Base-by-base conservation (phyloP, 1,284 basidiomycete genomes). In the Takashimella tepidaria region DNA sequence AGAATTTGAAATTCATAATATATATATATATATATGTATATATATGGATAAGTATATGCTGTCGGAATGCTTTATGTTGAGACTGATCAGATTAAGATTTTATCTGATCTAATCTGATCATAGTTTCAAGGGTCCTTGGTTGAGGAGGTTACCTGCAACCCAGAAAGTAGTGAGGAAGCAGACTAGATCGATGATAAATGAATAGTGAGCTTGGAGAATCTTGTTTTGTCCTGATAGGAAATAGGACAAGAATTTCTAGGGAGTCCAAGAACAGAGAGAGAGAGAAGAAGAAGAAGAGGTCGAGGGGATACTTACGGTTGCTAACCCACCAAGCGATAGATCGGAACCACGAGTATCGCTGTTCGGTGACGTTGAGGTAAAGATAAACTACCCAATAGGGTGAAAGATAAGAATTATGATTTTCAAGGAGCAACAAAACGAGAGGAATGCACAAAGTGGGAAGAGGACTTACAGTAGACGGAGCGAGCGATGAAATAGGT, bases 401-500 rank as follows among this genome's bases (percentile, higher is more conserved):
- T 16, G 22, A 4, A 27, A 4, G n/a, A n/a, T n/a, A n/a, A n/a
- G n/a, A n/a, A n/a, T n/a, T n/a, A n/a, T n/a, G n/a, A n/a, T n/a
- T n/a, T n/a, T n/a, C n/a, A n/a, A 24, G 5, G 10, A 51, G 50
- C 24, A 58, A 51, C 26, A n/a, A 24, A n/a, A 13, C 19, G 20
- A 24, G 37, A 31, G 3, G 16, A 13, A 5, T 6, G 50, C 31
- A 16, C 5, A 11, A 8, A 31, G 20, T 25, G 37, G 57, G 44
- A 1, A 5, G 22, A 19, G 2, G 11, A 62, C 60, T 51, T 45
- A 70, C 66, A 61, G 51, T 62, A 70, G 0, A 61, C 20, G 47
- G 56, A 58, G 45, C 69, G 52, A 4, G 65, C 27, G 16, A 60
- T 21, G 49, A 73, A 62, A 60, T 69, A 73, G 5, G 43, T 41